A percentile compares a stretch with the other conserved stretches of the same genome.
Conservation (phyloP, 169 alveolate species). For the Neospora caninum region DNA sequence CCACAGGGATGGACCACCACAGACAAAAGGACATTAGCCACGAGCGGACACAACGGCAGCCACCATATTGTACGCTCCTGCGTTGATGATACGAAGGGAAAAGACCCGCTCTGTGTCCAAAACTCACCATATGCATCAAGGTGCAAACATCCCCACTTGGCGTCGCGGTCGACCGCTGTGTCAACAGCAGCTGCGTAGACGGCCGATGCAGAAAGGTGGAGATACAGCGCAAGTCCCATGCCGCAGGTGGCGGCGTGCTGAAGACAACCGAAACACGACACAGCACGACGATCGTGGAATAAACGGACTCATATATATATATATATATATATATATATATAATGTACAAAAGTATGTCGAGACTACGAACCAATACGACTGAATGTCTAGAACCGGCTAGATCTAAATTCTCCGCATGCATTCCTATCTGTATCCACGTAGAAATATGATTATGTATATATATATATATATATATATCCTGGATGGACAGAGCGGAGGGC, state of each 20-base stretch:
- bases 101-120: no score
- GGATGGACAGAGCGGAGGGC: neutral
- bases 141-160: constrained; percentile 46
- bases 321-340: neutral
- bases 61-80: no score
- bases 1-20: no score
- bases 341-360: no score
- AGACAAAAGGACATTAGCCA: no score
- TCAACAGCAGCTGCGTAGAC: constrained; percentile 38
- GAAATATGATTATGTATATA: neutral
- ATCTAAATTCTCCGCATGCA: no score
- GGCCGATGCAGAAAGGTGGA: constrained; percentile 30
- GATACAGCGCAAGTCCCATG: constrained; percentile 19
- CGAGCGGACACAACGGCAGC: no score
- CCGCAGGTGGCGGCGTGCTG: constrained; percentile 46
- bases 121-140: constrained; percentile 35
- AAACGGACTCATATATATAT: neutral
- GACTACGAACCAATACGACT: neutral
- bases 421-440: neutral
- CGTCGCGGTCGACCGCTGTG: constrained; percentile 39
- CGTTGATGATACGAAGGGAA: neutral
- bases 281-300: neutral
- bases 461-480: neutral
- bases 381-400: neutral
- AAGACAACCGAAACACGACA: neutral